phyloP scores from a whole-genome alignment of 2,329 filamentous ascomycete genomes.

The Alternaria sp. region DNA sequence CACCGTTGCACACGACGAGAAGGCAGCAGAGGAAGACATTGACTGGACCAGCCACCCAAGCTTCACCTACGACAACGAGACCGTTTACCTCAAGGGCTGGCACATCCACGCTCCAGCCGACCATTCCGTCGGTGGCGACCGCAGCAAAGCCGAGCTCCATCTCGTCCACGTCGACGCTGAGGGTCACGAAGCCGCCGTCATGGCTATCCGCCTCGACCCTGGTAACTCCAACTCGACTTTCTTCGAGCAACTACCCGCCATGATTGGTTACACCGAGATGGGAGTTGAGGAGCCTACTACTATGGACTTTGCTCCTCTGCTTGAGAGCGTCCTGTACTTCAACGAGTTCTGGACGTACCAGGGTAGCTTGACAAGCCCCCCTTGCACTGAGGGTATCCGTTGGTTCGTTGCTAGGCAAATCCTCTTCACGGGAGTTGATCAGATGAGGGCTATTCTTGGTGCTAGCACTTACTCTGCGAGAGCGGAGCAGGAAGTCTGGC shows the following conservation, averaged over 20 bases:
- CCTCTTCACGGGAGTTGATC: slow-evolving; percentile 52
- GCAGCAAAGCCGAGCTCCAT: slow-evolving; percentile 57
- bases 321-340: slow-evolving; percentile 50
- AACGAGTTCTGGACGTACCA: slow-evolving; percentile 58
- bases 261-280: slow-evolving; percentile 50
- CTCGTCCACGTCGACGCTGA: slow-evolving; percentile 55
- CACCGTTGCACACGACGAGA: slow-evolving; percentile 45
- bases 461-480: slow-evolving; percentile 55
- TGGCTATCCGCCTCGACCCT: slow-evolving; percentile 57
- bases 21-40: background rate
- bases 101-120: slow-evolving; percentile 61
- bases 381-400: slow-evolving; percentile 55
- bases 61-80: slow-evolving; percentile 55
- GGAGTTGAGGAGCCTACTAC: slow-evolving; percentile 22
- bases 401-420: slow-evolving; percentile 55
- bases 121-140: slow-evolving; percentile 54
- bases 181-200: slow-evolving; percentile 53
- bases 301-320: slow-evolving; percentile 42
- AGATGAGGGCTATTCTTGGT: slow-evolving; percentile 57
- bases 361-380: slow-evolving; percentile 57
- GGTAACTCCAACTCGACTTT: slow-evolving; percentile 49
- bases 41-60: slow-evolving; percentile 50
- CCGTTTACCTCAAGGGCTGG: slow-evolving; percentile 58
- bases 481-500: slow-evolving; percentile 54
- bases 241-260: slow-evolving; percentile 51